These are phyloP conservation scores for Paraphoma sp. DNA, from an alignment of 2,329 filamentous ascomycete genomes.

Conservation along the genomic window DNA sequence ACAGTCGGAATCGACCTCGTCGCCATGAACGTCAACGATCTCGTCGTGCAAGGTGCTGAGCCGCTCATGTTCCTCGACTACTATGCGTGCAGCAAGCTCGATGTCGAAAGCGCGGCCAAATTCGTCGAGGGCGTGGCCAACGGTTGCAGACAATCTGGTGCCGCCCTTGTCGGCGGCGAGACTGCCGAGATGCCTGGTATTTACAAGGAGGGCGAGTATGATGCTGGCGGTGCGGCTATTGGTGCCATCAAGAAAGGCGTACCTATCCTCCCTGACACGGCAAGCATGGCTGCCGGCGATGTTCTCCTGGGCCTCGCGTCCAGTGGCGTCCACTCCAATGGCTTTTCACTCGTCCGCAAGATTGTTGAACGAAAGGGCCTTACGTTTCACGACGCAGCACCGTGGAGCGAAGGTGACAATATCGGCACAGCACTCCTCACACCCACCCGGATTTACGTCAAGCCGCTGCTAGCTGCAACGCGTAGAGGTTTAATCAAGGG, in stretches of 20 bases:
- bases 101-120: constrained; percentile 76
- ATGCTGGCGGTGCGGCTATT: constrained; percentile 88
- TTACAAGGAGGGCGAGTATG: constrained; percentile 88
- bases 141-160: constrained; percentile 84
- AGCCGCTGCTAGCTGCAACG: constrained; percentile 72
- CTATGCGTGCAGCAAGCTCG: constrained; percentile 90
- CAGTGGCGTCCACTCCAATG: constrained; percentile 91
- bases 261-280: constrained; percentile 75
- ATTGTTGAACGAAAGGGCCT: constrained; percentile 79
- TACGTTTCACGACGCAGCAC: constrained; percentile 73
- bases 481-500: constrained; percentile 77
- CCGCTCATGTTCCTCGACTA: constrained; percentile 98
- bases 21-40: constrained; percentile 98
- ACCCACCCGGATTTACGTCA: constrained; percentile 94
- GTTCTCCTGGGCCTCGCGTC: constrained; percentile 85
- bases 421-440: constrained; percentile 82
- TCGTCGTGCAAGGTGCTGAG: constrained; percentile 93
- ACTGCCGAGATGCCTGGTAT: constrained; percentile 98
- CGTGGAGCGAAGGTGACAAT: constrained; percentile 71
- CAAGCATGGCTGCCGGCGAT: constrained; percentile 81
- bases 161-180: constrained; percentile 94
- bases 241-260: constrained; percentile 75
- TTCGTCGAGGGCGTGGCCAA: constrained; percentile 91
- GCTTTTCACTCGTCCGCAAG: constrained; percentile 93
- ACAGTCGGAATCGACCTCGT: constrained; percentile 97